These are phyloP conservation scores for Aspergillus amoenus DNA, from an alignment of 2,329 filamentous ascomycete genomes.

Conservation along the genomic window DNA sequence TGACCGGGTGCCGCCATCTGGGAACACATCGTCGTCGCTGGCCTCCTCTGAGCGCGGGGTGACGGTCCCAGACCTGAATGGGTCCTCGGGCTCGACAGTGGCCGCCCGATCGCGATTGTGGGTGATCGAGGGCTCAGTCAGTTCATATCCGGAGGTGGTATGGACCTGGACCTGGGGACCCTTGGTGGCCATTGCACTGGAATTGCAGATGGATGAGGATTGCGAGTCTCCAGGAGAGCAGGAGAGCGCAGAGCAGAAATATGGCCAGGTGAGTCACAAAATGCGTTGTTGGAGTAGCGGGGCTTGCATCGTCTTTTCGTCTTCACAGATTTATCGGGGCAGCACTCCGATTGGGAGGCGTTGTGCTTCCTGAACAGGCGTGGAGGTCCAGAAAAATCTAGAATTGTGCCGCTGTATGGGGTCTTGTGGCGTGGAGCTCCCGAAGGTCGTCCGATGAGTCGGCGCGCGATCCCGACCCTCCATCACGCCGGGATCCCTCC, in stretches of 20 bases:
- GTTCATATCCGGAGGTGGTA: not conserved
- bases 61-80: not conserved
- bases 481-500: not conserved
- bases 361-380: not conserved
- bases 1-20: conserved; percentile 36
- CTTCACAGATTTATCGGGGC: not conserved
- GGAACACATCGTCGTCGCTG: conserved; percentile 19
- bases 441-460: not conserved
- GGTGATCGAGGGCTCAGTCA: not conserved
- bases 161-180: not conserved
- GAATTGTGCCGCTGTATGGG: no score
- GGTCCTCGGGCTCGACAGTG: not conserved
- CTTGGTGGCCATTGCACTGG: not conserved
- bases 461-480: not conserved
- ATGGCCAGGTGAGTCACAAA: not conserved
- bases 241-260: not conserved
- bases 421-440: no score
- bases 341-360: not conserved
- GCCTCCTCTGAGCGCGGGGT: not conserved
- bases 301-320: not conserved
- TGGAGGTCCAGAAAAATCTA: no score
- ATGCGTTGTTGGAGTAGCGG: not conserved
- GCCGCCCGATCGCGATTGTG: not conserved
- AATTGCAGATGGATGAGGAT: not conserved
- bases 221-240: not conserved